Base-by-base conservation (phyloP, 2,329 filamentous ascomycete species). In the Alternaria dauci region DNA sequence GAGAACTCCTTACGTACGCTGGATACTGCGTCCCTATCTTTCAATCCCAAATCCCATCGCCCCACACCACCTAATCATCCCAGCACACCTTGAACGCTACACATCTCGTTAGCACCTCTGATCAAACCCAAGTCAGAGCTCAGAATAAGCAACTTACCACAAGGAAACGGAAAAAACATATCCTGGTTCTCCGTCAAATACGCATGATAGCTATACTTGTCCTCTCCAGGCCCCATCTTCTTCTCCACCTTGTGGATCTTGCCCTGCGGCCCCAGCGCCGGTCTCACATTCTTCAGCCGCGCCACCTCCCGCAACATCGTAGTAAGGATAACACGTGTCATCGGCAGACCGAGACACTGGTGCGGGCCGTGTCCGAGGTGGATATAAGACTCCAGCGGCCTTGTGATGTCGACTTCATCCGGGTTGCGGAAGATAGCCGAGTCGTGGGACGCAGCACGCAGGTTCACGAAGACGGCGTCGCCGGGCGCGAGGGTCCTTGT, bases 121-220 rank as follows among this genome's bases (percentile, higher is more conserved):
- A 30, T 30, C 28, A 30, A 30, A 30, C n/a, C n/a, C n/a, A n/a
- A n/a, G n/a, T n/a, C n/a, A n/a, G n/a, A n/a, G n/a, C n/a, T n/a
- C n/a, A n/a, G n/a, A n/a, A n/a, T n/a, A n/a, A n/a, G n/a, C n/a
- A n/a, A 41, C 81, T 81, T 71, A 82, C 81, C 77, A 55, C 77
- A 80, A 52, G 81, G 81, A 59, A 83, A 83, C 41, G 80, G 80
- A 68, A 81, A 82, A 67, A 77, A 81, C 67, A 72, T 75, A 72
- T 83, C 80, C 78, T 80, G 81, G 52, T 81, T 80, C 75, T 82
- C 81, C 36, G 80, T 83, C 75, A 84, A 66, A 60, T 82, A 84
- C 25, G 76, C 75, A 70, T 81, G 78, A 59, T 80, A 82, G 11
- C 72, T 70, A 52, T 79, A 66, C 59, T 71, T 70, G 42, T 76